Evolutionary conservation across 2,329 filamentous ascomycete species (phyloP), one percentile per base, ranked within the genome.

Genomic region (Fusarium albosuccineum): DNA sequence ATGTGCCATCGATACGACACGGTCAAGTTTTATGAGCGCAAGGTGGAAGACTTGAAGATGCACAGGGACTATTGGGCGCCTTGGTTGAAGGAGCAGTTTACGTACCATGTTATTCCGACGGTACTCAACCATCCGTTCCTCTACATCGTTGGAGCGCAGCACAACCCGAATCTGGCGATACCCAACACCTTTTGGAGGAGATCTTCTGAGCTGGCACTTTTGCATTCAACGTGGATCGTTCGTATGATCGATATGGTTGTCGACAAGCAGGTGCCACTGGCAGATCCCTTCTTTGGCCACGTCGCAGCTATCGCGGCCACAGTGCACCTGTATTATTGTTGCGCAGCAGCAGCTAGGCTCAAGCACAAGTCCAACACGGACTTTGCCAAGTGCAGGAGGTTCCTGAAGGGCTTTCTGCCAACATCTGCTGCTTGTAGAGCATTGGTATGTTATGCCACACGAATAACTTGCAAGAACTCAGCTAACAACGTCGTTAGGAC

Each of bases 131-230:
- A 86, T 57, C 84, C 84, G 0, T 86, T 86, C 61, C 76, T 86
- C 8, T 85, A 86, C 69, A 85, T 85, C 13, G 78, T 84, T 11
- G 82, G 82, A 3, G 82, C 83, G 1, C 83, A 85, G 63, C 80
- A 84, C 72, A 85, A 85, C 50, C 78, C 81, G 4, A 85, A 85
- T 46, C 70, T 85, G 29, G 81, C 81, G 0, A 85, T 85, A 6
- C 84, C 84, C 0, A 86, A 86, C 57, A 84, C 82, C 0, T 86
- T 86, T 57, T 86, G 84, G 84, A 77, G 82, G 40, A 73, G 82
- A 4, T 85, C 83, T 0, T 85, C 82, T 0, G 84, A 86, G 65
- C 71, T 84, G 11, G 84, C 83, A 0, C 71, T 86, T 1, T 73
- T 86, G 3, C 84, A 86, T 48, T 80, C 82, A 2, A 86, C 84